Evolutionary conservation across 495 filamentous ascomycete genomes (phyloP).

Genomic region (Xylaria longipes): DNA sequence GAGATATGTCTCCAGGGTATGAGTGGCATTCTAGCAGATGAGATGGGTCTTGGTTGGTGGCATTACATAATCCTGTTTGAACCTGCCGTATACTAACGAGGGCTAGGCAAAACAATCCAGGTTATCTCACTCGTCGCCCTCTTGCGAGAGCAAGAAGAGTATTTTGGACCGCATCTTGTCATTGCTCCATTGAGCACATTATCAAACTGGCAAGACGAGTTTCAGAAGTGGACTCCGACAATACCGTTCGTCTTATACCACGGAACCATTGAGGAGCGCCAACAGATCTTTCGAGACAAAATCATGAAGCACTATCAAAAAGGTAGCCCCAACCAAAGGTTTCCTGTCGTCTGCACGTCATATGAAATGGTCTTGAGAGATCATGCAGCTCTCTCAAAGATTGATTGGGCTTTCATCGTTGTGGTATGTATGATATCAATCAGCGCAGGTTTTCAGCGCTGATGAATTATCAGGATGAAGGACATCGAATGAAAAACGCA

Average conservation of each 20-base stretch:
- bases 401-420: conserved; percentile 95
- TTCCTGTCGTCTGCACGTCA: conserved; percentile 90
- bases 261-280: conserved; percentile 75
- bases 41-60: conserved; percentile 84
- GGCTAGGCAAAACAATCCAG: conserved; percentile 80
- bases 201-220: conserved; percentile 97
- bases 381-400: conserved; percentile 74
- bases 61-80: not conserved
- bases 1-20: conserved; percentile 81
- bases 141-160: conserved; percentile 81
- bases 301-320: conserved; percentile 64
- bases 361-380: conserved; percentile 97
- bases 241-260: conserved; percentile 92
- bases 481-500: conserved; percentile 96
- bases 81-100: conserved; percentile 24
- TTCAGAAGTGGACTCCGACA: conserved; percentile 82
- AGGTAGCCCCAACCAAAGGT: conserved; percentile 61
- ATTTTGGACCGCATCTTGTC: conserved; percentile 85
- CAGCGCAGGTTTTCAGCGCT: not conserved
- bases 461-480: conserved; percentile 71
- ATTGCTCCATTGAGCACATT: conserved; percentile 89
- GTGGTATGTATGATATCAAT: conserved; percentile 64
- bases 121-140: conserved; percentile 91
- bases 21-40: conserved; percentile 94
- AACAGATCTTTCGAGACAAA: conserved; percentile 67